Evolutionary conservation across 306 rosid genomes (phyloP).

Genomic region (Hippophae gyantsensis): DNA sequence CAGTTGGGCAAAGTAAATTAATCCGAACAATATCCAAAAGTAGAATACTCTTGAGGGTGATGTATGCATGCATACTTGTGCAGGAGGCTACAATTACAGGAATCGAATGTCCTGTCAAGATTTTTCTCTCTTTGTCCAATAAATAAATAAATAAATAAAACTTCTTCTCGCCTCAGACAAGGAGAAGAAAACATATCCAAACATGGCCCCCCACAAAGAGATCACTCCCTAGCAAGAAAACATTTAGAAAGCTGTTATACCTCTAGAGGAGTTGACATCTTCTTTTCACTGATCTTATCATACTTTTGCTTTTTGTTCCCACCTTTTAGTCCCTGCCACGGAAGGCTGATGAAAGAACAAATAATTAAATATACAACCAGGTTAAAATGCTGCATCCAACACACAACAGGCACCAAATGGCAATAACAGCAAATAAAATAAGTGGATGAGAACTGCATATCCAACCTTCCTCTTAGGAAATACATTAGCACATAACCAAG

Average conservation of each 20-base stretch:
- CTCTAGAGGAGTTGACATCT: constrained; percentile 86
- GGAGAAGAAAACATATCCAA: too few species aligned
- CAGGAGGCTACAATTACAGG: too few species aligned
- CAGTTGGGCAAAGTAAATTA: not conserved
- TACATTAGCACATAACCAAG: not conserved
- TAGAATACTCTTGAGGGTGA: too few species aligned
- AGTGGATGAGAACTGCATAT: not conserved
- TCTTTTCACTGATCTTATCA: constrained; percentile 80
- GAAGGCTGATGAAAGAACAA: not conserved
- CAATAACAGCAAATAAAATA: too few species aligned
- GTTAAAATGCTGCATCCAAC: not conserved
- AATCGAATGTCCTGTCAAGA: too few species aligned
- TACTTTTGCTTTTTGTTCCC: constrained; percentile 10
- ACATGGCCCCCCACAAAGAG: too few species aligned
- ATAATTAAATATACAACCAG: not conserved
- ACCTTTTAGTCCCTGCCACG: not conserved
- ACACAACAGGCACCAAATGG: not conserved
- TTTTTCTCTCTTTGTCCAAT: too few species aligned
- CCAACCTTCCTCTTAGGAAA: not conserved
- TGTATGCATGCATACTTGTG: too few species aligned
- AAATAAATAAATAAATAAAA: too few species aligned
- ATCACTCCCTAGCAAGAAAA: not conserved
- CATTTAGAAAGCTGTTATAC: constrained; percentile 29
- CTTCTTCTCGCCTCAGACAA: too few species aligned
- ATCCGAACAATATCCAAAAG: not conserved